Evolutionary conservation across 768 basidiomycete species (phyloP).

Genomic region (Postia placenta): DNA sequence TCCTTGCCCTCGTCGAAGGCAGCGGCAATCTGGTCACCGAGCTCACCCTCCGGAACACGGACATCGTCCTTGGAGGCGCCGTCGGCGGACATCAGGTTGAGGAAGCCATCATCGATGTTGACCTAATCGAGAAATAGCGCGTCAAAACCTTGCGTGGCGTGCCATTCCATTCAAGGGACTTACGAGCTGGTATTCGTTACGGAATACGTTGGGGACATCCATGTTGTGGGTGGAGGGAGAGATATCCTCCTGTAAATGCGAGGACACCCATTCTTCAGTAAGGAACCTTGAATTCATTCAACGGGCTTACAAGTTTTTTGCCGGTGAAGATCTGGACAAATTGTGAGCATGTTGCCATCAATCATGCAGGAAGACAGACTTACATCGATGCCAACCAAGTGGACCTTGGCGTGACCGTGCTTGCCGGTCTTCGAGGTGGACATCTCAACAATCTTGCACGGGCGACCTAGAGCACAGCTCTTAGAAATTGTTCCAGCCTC

Average conservation of each 20-base stretch:
- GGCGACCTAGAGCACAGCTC: constrained; percentile 50
- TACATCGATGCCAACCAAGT: constrained; percentile 95
- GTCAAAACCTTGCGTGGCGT: neutral
- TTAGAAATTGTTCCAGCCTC: neutral
- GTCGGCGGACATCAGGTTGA: constrained; percentile 87
- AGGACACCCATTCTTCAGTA: constrained; percentile 14
- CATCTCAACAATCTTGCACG: constrained; percentile 99
- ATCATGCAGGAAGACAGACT: no score
- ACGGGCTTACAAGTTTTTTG: constrained; percentile 92
- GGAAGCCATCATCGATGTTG: constrained; percentile 90
- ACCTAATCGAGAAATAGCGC: constrained; percentile 36
- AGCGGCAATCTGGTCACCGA: constrained; percentile 64
- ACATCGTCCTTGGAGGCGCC: constrained; percentile 90
- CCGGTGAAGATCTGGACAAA: constrained; percentile 91
- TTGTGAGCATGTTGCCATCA: no score
- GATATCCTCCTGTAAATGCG: constrained; percentile 71
- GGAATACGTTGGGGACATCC: constrained; percentile 93
- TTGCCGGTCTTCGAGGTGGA: constrained; percentile 99
- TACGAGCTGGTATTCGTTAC: constrained; percentile 89
- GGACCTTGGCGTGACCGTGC: constrained; percentile 99
- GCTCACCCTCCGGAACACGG: constrained; percentile 78
- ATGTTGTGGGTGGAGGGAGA: constrained; percentile 99
- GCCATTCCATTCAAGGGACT: no score
- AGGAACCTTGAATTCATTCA: no score
- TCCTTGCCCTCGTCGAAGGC: constrained; percentile 87